Base-by-base conservation (phyloP, 2,329 filamentous ascomycete genomes). In the Penicillium sp. region DNA sequence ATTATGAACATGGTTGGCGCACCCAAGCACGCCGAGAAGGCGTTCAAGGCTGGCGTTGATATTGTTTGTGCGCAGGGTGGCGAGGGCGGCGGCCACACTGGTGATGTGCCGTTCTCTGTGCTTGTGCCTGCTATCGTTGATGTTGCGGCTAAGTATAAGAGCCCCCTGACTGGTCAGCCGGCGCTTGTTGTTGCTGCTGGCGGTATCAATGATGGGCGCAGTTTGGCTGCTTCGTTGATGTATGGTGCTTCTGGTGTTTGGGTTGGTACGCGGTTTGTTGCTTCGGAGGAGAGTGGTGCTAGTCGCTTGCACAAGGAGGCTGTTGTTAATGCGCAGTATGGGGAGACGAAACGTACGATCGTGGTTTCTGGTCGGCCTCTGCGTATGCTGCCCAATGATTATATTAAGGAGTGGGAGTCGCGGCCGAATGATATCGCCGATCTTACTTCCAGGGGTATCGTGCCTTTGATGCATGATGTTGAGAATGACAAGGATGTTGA, bases 1-100 rank as follows among this genome's bases (percentile, higher is more conserved):
- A 79, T 96, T 30, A 96, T 96, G 90, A 96, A 96, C 70, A 96
- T 96, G 91, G 90, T 96, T 16, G 92, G 92, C 0, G 88, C 91
- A 62, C 91, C 92, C 2, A 89, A 87, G 67, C 92, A 97, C 69
- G 91, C 91, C 0, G 81, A 86, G 67, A 96, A 96, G 74, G 91
- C 91, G 2, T 76, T 97, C 3, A 82, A 89, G 41, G 81, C 86
- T 0, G 92, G 92, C 36, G 89, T 95, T 9, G 92, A 97, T 71
- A 85, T 96, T 56, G 80, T 97, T 5, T 95, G 90, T 67, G 85
- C 91, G 2, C 92, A 97, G 74, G 92, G 92, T 39, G 89, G 89
- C 43, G 92, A 97, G 70, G 92, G 91, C 1, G 92, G 92, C 14
- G 92, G 91, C 0, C 92, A 97, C 72, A 96, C 92, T 1, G 91